Evolutionary conservation across 2,329 filamentous ascomycete species (phyloP).

Genomic region (Sporothrix curviconia): DNA sequence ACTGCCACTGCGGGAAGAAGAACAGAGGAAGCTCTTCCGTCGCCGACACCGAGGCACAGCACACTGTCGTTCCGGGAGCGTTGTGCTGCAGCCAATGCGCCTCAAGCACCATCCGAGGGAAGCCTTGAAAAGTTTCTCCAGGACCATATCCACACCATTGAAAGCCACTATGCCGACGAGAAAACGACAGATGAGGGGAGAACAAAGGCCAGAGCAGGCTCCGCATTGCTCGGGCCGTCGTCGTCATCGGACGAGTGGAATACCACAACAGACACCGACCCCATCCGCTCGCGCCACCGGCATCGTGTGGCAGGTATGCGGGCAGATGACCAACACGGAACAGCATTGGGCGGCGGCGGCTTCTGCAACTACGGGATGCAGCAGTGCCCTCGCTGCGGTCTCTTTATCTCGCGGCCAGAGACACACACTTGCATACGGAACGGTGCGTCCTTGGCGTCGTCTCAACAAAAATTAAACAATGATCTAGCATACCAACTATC

Average conservation of each 20-base stretch:
- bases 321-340: background rate
- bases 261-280: slow-evolving; percentile 35
- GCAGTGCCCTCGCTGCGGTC: slow-evolving; percentile 12
- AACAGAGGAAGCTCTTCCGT: background rate
- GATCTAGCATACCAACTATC: no score
- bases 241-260: slow-evolving; percentile 12
- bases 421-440: slow-evolving; percentile 6
- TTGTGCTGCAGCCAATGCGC: background rate
- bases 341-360: background rate
- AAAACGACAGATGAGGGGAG: background rate
- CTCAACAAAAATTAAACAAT: background rate
- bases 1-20: no score
- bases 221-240: background rate
- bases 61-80: no score
- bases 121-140: background rate
- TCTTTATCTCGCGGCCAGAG: slow-evolving; percentile 11
- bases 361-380: slow-evolving; percentile 14
- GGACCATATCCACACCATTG: slow-evolving; percentile 1
- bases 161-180: background rate
- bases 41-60: background rate
- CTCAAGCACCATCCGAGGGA: background rate
- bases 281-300: slow-evolving; percentile 42
- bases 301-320: slow-evolving; percentile 44
- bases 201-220: background rate
- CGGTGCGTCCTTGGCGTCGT: background rate